These are phyloP conservation scores for Pestalotiopsis sp. DNA, from an alignment of 2,329 filamentous ascomycete species.

Conservation along the genomic window DNA sequence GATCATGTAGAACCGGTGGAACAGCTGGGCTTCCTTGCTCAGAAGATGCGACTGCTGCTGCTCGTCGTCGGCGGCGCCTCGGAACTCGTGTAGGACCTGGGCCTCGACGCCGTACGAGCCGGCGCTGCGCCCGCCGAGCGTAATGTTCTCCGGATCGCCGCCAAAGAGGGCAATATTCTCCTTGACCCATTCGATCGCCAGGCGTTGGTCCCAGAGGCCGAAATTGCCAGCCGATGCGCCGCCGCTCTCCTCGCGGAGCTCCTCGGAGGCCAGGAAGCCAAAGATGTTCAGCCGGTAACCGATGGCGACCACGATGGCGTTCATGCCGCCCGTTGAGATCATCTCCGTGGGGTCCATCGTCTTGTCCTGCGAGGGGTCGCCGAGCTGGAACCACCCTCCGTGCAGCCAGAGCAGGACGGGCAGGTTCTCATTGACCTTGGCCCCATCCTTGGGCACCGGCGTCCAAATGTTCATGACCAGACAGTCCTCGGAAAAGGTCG, in stretches of 20 bases:
- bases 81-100: conserved; percentile 40
- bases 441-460: conserved; percentile 14
- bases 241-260: conserved; percentile 38
- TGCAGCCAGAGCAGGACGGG: conserved; percentile 46
- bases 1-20: conserved; percentile 42
- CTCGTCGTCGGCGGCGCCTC: conserved; percentile 14
- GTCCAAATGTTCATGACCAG: conserved; percentile 29
- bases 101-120: conserved; percentile 54
- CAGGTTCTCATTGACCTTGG: conserved; percentile 17
- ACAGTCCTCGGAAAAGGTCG: conserved; percentile 27
- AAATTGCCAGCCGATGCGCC: conserved; percentile 58
- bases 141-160: conserved; percentile 51
- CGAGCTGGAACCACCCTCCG: conserved; percentile 48
- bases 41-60: conserved; percentile 3
- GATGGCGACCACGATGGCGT: conserved; percentile 44
- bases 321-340: conserved; percentile 35
- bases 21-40: conserved; percentile 19
- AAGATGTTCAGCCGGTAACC: conserved; percentile 58
- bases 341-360: conserved; percentile 47
- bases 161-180: conserved; percentile 57
- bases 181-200: conserved; percentile 54
- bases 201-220: conserved; percentile 55
- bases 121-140: conserved; percentile 50
- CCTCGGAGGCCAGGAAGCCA: conserved; percentile 58
- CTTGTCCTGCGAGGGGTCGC: conserved; percentile 42